Evolutionary conservation across 805 yeast genomes (phyloP).

Genomic region (Candida alai): DNA sequence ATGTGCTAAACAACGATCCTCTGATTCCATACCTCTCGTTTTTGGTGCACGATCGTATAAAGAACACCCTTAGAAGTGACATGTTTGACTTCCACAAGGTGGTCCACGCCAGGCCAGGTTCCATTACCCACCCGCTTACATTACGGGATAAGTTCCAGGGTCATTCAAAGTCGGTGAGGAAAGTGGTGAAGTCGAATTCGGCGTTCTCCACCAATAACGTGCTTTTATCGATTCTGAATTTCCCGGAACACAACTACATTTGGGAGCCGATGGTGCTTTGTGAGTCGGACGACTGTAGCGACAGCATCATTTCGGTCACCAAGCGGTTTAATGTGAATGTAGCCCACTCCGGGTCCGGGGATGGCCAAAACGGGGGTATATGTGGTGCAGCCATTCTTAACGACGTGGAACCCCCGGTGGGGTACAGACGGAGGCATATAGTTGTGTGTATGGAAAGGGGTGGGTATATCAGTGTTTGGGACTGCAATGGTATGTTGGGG

Average conservation of each 20-base stretch:
- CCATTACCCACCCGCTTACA: conserved; percentile 11
- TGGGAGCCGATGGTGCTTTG: conserved; percentile 38
- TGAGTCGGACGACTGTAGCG: conserved; percentile 8
- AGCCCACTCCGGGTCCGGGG: conserved; percentile 6
- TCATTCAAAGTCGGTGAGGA: conserved; percentile 75
- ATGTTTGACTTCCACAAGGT: conserved; percentile 14
- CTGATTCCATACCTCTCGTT: conserved; percentile 13
- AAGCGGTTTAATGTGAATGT: conserved; percentile 31
- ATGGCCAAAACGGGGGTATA: conserved; percentile 17
- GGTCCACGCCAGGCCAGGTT: conserved; percentile 1
- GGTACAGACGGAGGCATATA: conserved; percentile 24
- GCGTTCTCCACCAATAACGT: conserved; percentile 21
- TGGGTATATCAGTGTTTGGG: conserved; percentile 54
- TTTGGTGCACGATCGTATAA: conserved; percentile 35
- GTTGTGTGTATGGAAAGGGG: conserved; percentile 28
- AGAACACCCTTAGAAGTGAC: conserved; percentile 29
- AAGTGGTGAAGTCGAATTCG: conserved; percentile 56
- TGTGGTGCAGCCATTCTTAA: conserved; percentile 30
- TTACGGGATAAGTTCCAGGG: conserved; percentile 66
- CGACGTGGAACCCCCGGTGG: conserved; percentile 22
- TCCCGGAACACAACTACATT: conserved; percentile 34
- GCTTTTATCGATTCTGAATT: conserved; percentile 35
- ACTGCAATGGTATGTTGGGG: conserved; percentile 39
- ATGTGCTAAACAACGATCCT: conserved; percentile 11
- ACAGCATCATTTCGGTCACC: conserved; percentile 25